Evolutionary conservation across 1,139 yeast genomes (phyloP).

Genomic region (Yamadazyma friedrichii): DNA sequence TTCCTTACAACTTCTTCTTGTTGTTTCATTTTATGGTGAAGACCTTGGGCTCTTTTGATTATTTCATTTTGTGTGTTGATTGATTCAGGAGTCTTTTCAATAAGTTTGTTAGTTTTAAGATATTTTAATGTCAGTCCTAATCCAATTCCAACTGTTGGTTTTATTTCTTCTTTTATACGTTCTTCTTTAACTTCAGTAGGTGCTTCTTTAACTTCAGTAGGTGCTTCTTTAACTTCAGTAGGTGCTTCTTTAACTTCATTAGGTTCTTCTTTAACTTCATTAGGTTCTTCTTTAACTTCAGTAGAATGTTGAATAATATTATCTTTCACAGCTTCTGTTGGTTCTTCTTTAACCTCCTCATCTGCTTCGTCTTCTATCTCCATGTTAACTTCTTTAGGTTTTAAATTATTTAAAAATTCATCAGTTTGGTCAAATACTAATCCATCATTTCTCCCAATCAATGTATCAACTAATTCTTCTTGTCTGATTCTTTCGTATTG

Average conservation of each 20-base stretch:
- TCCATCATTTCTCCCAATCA: constrained; percentile 22
- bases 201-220: neutral
- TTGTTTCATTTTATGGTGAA: constrained; percentile 31
- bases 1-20: constrained; percentile 41
- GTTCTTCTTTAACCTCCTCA: constrained; percentile 5
- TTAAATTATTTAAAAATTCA: constrained; percentile 51
- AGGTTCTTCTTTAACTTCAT: constrained; percentile 1
- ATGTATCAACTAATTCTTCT: constrained; percentile 27
- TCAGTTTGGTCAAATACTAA: constrained; percentile 53
- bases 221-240: neutral
- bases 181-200: neutral
- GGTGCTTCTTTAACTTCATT: neutral
- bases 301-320: constrained; percentile 1
- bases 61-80: constrained; percentile 27
- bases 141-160: constrained; percentile 1
- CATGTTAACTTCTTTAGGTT: neutral
- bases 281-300: neutral
- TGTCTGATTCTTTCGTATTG: constrained; percentile 27
- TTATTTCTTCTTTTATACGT: neutral
- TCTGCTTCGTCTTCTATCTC: neutral
- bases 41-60: constrained; percentile 30
- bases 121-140: constrained; percentile 52
- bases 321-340: constrained; percentile 6
- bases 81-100: constrained; percentile 17
- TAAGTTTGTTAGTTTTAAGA: constrained; percentile 45